A percentile compares a stretch with the other conserved stretches of the same genome.
These are phyloP conservation scores for Xerocomus brunneocitrinus DNA, from an alignment of 768 basidiomycete genomes.

Conservation along the genomic window DNA sequence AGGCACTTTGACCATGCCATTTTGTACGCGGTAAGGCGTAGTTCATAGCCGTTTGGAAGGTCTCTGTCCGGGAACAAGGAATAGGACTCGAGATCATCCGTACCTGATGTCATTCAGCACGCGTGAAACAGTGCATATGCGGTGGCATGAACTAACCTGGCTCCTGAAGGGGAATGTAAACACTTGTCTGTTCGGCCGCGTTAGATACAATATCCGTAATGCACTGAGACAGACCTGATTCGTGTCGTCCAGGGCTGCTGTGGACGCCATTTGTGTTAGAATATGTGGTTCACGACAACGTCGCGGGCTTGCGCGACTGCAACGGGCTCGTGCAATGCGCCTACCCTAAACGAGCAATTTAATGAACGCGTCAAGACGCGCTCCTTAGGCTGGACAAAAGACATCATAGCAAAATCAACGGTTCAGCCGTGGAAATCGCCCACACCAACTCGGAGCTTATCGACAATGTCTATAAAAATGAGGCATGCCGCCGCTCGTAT, in stretches of 20 bases:
- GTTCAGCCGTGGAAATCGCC: too few species aligned
- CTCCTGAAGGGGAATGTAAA: constrained; percentile 27
- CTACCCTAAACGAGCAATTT: constrained; percentile 12
- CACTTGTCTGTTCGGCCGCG: constrained; percentile 19
- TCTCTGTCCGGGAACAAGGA: constrained; percentile 29
- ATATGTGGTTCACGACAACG: background rate
- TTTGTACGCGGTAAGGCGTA: constrained; percentile 51
- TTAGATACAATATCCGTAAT: constrained; percentile 1
- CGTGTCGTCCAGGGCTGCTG: constrained; percentile 18
- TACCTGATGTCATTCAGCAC: constrained; percentile 11
- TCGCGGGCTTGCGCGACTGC: background rate
- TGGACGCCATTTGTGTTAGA: constrained; percentile 9
- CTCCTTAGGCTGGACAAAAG: too few species aligned
- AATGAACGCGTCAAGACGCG: too few species aligned
- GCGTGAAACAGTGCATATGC: background rate
- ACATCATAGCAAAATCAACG: too few species aligned
- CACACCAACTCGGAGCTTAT: too few species aligned
- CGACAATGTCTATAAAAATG: too few species aligned
- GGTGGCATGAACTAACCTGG: constrained; percentile 16
- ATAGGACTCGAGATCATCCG: constrained; percentile 16
- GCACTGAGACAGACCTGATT: constrained; percentile 23
- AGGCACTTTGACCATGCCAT: constrained; percentile 58
- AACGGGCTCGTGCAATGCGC: constrained; percentile 7
- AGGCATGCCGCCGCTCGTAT: too few species aligned
- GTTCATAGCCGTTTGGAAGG: constrained; percentile 28